These are phyloP conservation scores for Zostera marina DNA, from an alignment of 116 monocot genomes.

Conservation along the genomic window DNA sequence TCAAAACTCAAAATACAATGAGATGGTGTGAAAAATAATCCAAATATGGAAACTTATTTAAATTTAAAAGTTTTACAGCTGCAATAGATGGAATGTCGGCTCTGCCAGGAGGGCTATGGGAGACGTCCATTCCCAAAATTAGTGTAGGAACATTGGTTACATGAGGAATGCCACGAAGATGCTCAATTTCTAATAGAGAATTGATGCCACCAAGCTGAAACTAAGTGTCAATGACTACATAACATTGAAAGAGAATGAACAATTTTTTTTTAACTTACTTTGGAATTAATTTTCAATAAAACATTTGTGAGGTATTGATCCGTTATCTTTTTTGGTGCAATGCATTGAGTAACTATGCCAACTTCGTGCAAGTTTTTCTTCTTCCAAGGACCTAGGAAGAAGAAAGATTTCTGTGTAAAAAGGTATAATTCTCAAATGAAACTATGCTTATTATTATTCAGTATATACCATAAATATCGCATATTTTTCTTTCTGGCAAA, in stretches of 20 bases:
- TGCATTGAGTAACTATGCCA: constrained; percentile 68
- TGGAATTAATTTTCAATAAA: constrained; percentile 80
- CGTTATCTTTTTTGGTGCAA: constrained; percentile 49
- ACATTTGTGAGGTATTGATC: constrained; percentile 77
- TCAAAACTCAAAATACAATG: neutral
- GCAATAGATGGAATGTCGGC: constrained; percentile 59
- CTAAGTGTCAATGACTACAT: neutral
- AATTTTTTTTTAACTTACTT: constrained; percentile 18
- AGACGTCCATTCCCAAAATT: constrained; percentile 73
- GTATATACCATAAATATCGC: constrained; percentile 52
- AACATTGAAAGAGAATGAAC: too few relatives aligned
- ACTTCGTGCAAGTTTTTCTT: constrained; percentile 62
- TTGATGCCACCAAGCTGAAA: constrained; percentile 64
- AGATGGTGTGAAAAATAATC: neutral
- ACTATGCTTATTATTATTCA: neutral
- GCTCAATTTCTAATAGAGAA: constrained; percentile 39
- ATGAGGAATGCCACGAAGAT: constrained; percentile 23
- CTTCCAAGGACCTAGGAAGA: constrained; percentile 64
- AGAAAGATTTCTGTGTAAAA: neutral
- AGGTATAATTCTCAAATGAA: neutral
- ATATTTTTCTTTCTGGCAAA: constrained; percentile 66
- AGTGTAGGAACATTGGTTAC: constrained; percentile 44
- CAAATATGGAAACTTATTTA: neutral
- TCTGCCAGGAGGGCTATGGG: constrained; percentile 54
- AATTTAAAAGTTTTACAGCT: constrained; percentile 27